These are phyloP conservation scores for Apiospora sp. DNA, from an alignment of 2,329 filamentous ascomycete genomes.

Conservation along the genomic window DNA sequence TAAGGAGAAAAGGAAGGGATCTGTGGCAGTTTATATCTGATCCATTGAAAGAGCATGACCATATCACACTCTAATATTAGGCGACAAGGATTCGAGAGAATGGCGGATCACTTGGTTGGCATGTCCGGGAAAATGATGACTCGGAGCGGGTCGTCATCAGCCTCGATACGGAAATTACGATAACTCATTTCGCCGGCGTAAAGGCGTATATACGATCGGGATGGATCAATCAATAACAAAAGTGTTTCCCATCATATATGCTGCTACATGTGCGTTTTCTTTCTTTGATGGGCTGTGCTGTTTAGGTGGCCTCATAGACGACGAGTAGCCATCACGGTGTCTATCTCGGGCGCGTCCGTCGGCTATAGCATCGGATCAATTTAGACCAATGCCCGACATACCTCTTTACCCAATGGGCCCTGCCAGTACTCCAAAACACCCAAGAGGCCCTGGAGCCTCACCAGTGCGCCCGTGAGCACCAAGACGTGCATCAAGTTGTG, in stretches of 20 bases:
- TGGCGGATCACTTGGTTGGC: too few species aligned
- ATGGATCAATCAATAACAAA: not conserved
- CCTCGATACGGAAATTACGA: not conserved
- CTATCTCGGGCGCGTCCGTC: not conserved
- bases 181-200: not conserved
- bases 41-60: not conserved
- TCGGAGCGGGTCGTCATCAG: too few species aligned
- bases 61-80: too few species aligned
- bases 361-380: too few species aligned
- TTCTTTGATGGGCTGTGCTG: not conserved
- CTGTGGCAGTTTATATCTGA: not conserved
- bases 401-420: not conserved
- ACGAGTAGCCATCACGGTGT: too few species aligned
- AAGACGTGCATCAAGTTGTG: conserved; percentile 40
- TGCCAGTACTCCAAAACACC: conserved; percentile 25
- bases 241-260: not conserved
- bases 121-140: not conserved
- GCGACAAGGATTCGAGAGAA: too few species aligned
- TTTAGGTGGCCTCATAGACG: not conserved
- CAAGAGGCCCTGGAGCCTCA: conserved; percentile 29
- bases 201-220: not conserved
- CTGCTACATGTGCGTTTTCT: not conserved
- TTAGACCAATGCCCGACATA: not conserved
- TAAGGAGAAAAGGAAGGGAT: not conserved
- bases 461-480: conserved; percentile 33